Conservation (phyloP, 768 basidiomycete genomes). For the Boletus tomentosulus region DNA sequence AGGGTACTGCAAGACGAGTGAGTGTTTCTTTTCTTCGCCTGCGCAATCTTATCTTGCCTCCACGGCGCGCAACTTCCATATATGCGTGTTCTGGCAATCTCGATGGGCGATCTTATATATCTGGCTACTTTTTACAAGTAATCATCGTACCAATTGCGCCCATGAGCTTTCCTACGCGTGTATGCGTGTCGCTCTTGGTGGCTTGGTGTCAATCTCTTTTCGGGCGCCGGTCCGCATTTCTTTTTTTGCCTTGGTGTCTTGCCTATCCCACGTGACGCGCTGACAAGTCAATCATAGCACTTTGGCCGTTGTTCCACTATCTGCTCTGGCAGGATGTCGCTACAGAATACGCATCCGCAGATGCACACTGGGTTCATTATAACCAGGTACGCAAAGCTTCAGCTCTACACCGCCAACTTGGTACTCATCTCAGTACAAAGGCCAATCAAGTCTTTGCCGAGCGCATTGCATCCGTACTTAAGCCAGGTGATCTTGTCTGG, state of each 20-base stretch:
- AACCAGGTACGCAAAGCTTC: slow-evolving; percentile 18
- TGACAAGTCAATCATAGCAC: slow-evolving; percentile 43
- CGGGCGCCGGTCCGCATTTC: background rate
- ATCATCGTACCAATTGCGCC: background rate
- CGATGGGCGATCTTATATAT: slow-evolving; percentile 7
- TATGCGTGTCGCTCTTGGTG: background rate
- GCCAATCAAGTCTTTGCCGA: slow-evolving; percentile 84
- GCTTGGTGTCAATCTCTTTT: background rate
- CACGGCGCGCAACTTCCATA: slow-evolving; percentile 8
- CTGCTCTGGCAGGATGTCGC: slow-evolving; percentile 97
- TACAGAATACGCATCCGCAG: slow-evolving; percentile 82
- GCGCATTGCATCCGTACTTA: slow-evolving; percentile 70
- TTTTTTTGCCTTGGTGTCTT: background rate
- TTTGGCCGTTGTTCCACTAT: slow-evolving; percentile 99
- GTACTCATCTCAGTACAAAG: slow-evolving; percentile 35
- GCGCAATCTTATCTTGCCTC: slow-evolving; percentile 3
- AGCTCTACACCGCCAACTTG: background rate
- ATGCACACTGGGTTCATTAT: slow-evolving; percentile 59
- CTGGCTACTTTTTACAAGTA: background rate
- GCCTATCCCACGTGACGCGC: background rate
- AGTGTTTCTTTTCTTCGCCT: slow-evolving; percentile 30
- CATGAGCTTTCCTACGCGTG: background rate
- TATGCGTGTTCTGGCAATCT: slow-evolving; percentile 1
- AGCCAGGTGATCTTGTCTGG: slow-evolving; percentile 90
- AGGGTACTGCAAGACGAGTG: slow-evolving; percentile 96